phyloP scores from a whole-genome alignment of 352 stramenopile genomes.

The Pythium biforme region DNA sequence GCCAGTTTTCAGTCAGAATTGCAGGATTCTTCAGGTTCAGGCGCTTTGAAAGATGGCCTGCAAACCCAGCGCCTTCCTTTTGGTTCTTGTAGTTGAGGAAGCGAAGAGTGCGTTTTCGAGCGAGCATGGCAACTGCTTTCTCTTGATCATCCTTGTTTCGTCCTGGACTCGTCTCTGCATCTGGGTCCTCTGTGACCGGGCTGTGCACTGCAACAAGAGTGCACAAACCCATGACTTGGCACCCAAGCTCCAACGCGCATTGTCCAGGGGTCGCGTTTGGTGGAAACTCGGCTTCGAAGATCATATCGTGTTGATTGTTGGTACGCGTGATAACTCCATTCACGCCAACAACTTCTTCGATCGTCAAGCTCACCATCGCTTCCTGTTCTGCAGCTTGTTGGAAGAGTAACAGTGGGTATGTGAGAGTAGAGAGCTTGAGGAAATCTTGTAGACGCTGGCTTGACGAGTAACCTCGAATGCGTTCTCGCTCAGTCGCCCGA shows the following conservation, averaged over 20 bases:
- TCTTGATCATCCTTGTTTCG: slow-evolving; percentile 23
- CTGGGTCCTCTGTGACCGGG: slow-evolving; percentile 21
- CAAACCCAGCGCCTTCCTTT: slow-evolving; percentile 61
- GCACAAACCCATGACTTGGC: slow-evolving; percentile 69
- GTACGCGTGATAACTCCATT: neutral
- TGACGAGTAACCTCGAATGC: slow-evolving; percentile 58
- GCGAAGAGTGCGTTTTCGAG: slow-evolving; percentile 34
- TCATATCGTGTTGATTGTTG: slow-evolving; percentile 30
- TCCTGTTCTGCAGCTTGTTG: slow-evolving; percentile 74
- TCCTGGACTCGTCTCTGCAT: slow-evolving; percentile 13
- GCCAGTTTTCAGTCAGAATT: slow-evolving; percentile 67
- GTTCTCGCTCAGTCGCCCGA: slow-evolving; percentile 64
- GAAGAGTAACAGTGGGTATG: slow-evolving; percentile 69
- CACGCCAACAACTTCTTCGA: slow-evolving; percentile 41
- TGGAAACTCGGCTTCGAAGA: slow-evolving; percentile 71
- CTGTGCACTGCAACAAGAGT: slow-evolving; percentile 44
- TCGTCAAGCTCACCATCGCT: slow-evolving; percentile 58
- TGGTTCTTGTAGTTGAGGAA: slow-evolving; percentile 67
- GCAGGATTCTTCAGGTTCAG: slow-evolving; percentile 57
- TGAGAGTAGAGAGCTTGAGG: slow-evolving; percentile 66
- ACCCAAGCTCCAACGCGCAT: slow-evolving; percentile 61
- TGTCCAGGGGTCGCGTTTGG: slow-evolving; percentile 65
- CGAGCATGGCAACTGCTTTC: slow-evolving; percentile 16
- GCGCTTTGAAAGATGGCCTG: slow-evolving; percentile 68
- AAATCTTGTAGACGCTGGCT: slow-evolving; percentile 67